These are phyloP conservation scores for Boletus tomentosulus DNA, from an alignment of 768 basidiomycete species.

Conservation along the genomic window DNA sequence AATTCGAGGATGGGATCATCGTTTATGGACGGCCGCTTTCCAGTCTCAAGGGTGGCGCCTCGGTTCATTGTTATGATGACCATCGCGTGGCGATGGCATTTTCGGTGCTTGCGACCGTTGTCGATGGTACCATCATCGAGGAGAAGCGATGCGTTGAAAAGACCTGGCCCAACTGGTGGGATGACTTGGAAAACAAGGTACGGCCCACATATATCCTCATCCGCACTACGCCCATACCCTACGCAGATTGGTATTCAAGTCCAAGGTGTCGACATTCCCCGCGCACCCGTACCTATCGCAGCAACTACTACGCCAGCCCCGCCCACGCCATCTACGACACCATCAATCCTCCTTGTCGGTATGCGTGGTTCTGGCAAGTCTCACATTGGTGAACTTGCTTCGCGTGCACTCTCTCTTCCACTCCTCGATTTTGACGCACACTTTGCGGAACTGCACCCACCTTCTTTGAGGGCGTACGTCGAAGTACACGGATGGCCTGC, in stretches of 20 bases:
- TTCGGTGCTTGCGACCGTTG: constrained; percentile 75
- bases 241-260: constrained; percentile 82
- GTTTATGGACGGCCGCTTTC: constrained; percentile 71
- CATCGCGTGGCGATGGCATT: constrained; percentile 99
- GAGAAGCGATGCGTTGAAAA: constrained; percentile 99
- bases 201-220: constrained; percentile 2
- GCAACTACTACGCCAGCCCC: constrained; percentile 36
- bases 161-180: constrained; percentile 99
- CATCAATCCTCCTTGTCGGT: constrained; percentile 77
- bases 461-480: constrained; percentile 72
- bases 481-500: constrained; percentile 80
- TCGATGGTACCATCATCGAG: constrained; percentile 77
- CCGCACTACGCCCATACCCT: background rate
- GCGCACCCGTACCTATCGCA: constrained; percentile 15
- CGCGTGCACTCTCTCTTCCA: constrained; percentile 64
- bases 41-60: constrained; percentile 63
- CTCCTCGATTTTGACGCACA: constrained; percentile 82
- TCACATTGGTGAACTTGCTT: constrained; percentile 76
- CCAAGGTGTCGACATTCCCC: constrained; percentile 74
- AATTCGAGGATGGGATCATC: constrained; percentile 90
- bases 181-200: constrained; percentile 94
- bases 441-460: constrained; percentile 62
- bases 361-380: constrained; percentile 99
- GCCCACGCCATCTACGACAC: constrained; percentile 32
- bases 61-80: constrained; percentile 95